Conservation (phyloP, 805 yeast species). For the Wickerhamiella hasegawae region DNA sequence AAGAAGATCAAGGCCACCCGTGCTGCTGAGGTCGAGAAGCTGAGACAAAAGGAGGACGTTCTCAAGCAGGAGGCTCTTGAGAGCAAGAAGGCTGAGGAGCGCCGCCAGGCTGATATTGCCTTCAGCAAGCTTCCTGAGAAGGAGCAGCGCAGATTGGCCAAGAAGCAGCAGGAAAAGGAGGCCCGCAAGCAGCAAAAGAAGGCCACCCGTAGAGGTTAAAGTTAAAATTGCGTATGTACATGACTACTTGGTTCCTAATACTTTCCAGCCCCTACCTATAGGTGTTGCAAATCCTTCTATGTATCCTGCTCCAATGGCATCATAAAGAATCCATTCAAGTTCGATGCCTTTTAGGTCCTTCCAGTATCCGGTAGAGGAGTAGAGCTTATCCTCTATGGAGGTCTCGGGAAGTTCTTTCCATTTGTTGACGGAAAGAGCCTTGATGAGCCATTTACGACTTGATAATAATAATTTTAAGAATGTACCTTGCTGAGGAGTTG, state of each 20-base stretch:
- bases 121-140: slow-evolving; percentile 60
- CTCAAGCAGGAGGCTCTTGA: slow-evolving; percentile 50
- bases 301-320: slow-evolving; percentile 38
- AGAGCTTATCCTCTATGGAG: slow-evolving; percentile 18
- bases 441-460: slow-evolving; percentile 23
- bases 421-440: slow-evolving; percentile 17
- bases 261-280: slow-evolving; percentile 43
- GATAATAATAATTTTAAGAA: slow-evolving; percentile 19
- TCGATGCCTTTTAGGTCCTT: slow-evolving; percentile 35
- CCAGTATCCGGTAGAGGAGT: slow-evolving; percentile 20
- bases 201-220: background rate
- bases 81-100: slow-evolving; percentile 40
- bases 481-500: slow-evolving; percentile 25
- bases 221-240: background rate
- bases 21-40: slow-evolving; percentile 52
- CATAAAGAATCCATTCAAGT: slow-evolving; percentile 38
- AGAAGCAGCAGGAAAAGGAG: slow-evolving; percentile 66
- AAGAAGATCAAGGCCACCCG: slow-evolving; percentile 68
- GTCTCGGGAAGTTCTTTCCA: slow-evolving; percentile 26
- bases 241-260: slow-evolving; percentile 13
- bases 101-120: slow-evolving; percentile 43
- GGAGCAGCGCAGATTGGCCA: slow-evolving; percentile 62
- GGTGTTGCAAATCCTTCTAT: slow-evolving; percentile 43
- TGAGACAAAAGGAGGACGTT: slow-evolving; percentile 53
- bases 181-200: slow-evolving; percentile 33